Conservation (phyloP, 75 land plant species). For the Cunninghamia lanceolata region DNA sequence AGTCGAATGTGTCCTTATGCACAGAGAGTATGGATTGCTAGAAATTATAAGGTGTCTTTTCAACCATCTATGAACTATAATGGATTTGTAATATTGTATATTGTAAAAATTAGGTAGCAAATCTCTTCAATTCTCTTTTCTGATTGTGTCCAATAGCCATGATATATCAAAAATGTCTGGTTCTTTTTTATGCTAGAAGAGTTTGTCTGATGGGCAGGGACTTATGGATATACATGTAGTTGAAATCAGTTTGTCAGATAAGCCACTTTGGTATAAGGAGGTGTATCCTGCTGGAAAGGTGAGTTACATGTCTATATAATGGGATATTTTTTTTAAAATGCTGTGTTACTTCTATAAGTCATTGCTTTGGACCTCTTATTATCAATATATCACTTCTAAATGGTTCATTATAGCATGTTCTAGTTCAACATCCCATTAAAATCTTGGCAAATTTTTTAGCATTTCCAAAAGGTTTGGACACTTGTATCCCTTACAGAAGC, state of each 20-base stretch:
- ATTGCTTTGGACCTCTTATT: not conserved
- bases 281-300: conserved; percentile 30
- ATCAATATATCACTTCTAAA: not conserved
- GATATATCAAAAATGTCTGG: not conserved
- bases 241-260: conserved; percentile 23
- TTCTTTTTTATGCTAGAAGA: not conserved
- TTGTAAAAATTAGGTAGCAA: not conserved
- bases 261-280: conserved; percentile 30
- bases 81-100: not conserved
- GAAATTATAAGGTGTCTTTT: conserved; percentile 22
- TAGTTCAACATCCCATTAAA: not conserved
- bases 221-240: conserved; percentile 18
- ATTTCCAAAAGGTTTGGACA: not conserved
- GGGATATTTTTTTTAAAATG: not conserved
- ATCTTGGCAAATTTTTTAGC: not conserved
- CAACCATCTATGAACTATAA: not conserved
- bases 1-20: conserved; percentile 23
- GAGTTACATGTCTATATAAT: conserved; percentile 5
- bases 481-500: not conserved
- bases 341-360: not conserved
- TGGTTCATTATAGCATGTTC: not conserved
- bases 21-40: conserved; percentile 28
- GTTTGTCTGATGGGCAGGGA: conserved; percentile 12
- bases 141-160: not conserved
- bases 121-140: not conserved